Evolutionary conservation across 2,329 filamentous ascomycete genomes (phyloP).

Genomic region (Claviceps africana): DNA sequence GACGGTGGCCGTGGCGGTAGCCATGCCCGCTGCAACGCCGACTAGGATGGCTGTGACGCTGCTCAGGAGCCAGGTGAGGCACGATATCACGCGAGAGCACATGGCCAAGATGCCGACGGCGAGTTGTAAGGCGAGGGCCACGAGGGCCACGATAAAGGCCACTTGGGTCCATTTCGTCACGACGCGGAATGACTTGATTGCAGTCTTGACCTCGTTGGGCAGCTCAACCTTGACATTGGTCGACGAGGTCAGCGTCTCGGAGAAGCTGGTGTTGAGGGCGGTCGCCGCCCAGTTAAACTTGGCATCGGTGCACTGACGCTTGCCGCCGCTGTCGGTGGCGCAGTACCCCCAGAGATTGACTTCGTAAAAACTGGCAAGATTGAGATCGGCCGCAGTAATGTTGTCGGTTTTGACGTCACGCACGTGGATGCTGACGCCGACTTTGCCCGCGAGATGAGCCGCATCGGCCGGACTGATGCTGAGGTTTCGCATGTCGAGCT

Average conservation of each 20-base stretch:
- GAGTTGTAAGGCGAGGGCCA: slow-evolving; percentile 56
- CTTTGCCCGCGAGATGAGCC: slow-evolving; percentile 20
- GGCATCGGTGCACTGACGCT: slow-evolving; percentile 53
- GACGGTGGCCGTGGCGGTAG: slow-evolving; percentile 59
- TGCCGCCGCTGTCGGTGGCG: slow-evolving; percentile 38
- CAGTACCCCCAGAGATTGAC: slow-evolving; percentile 85
- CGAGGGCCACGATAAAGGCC: slow-evolving; percentile 60
- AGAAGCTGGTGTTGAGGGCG: slow-evolving; percentile 45
- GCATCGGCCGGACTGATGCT: slow-evolving; percentile 21
- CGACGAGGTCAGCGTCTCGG: slow-evolving; percentile 39
- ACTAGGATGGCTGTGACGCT: slow-evolving; percentile 40
- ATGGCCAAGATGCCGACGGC: slow-evolving; percentile 69
- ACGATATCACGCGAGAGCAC: slow-evolving; percentile 69
- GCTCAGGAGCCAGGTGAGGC: slow-evolving; percentile 67
- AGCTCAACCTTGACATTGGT: slow-evolving; percentile 45
- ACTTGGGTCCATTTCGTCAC: slow-evolving; percentile 74
- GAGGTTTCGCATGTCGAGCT: slow-evolving; percentile 49
- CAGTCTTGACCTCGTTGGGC: slow-evolving; percentile 50
- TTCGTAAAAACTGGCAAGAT: slow-evolving; percentile 64
- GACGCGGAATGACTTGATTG: slow-evolving; percentile 58
- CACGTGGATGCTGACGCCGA: slow-evolving; percentile 10
- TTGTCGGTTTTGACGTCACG: slow-evolving; percentile 24
- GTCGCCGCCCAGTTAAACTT: slow-evolving; percentile 66
- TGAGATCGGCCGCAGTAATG: slow-evolving; percentile 43
- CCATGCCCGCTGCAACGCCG: slow-evolving; percentile 53